Base-by-base conservation (phyloP, 2,329 filamentous ascomycete genomes). In the Achaetomium macrosporum region DNA sequence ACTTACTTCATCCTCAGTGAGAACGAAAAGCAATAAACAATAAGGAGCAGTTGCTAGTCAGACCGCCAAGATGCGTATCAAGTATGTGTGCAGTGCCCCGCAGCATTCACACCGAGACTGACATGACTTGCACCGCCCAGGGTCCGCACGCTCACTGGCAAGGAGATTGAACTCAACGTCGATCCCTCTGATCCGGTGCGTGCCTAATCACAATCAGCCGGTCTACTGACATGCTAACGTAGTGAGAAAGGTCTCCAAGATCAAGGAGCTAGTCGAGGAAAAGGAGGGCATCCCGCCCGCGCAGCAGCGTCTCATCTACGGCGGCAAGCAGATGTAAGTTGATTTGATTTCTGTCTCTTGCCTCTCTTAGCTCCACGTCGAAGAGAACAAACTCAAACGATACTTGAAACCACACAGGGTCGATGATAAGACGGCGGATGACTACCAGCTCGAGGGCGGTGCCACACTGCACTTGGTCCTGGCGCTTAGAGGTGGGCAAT, bases 191-290 rank as follows among this genome's bases (percentile, higher is more conserved):
- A 95, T 80, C 96, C 91, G 81, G 91, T 95, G 73, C 63, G 67
- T 25, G 25, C 7, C 25, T 25, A 25, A 25, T 25, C 25, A 4
- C 4, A 7, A 25, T 25, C 4, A 25, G 25, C 25, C 25, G 25
- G 25, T 25, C 7, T 25, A 25, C 25, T 4, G 25, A 25, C 25
- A 25, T 25, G 25, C 16, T 16, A 25, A 17, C 39, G n/a, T 25
- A 4, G 20, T 12, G 17, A 42, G 10, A 42, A 5, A 95, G 90
- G 88, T 97, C 63, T 85, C 87, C 39, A 85, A 91, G 70, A 97
- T 99, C 79, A 99, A 99, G 79, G 93, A 97, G 74, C 91, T 92
- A 66, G 93, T 99, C 51, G 93, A 99, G 73, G 93, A 99, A 77
- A 97, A 97, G 75, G 93, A 97, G 69, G 93, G 93, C 53, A 99